Conservation (phyloP, 306 rosid species). For the Prunus persica region Prunus_persica_NCBIv2 NC_034009.1:15741501-15742000, state of each 20-base stretch:
- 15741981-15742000: not conserved
- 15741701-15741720: not conserved
- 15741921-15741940: not conserved
- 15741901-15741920: not conserved
- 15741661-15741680: not conserved
- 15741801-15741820: not conserved
- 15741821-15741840: not conserved
- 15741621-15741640: constrained; percentile 23
- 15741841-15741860: not conserved
- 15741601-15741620: constrained; percentile 44
- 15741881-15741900: not conserved
- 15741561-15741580: constrained; percentile 31
- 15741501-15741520: constrained; percentile 42
- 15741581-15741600: constrained; percentile 39
- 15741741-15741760: not conserved
- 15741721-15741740: not conserved
- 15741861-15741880: not conserved
- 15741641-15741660: not conserved
- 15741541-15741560: constrained; percentile 67
- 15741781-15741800: not conserved
- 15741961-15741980: not conserved
- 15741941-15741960: not conserved
- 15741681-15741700: not conserved
- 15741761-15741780: not conserved
- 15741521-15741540: constrained; percentile 62